A percentile compares a stretch with the other conserved stretches of the same genome.
phyloP scores from a whole-genome alignment of 179 eudicot genomes.

The Patellifolia procumbens region DNA sequence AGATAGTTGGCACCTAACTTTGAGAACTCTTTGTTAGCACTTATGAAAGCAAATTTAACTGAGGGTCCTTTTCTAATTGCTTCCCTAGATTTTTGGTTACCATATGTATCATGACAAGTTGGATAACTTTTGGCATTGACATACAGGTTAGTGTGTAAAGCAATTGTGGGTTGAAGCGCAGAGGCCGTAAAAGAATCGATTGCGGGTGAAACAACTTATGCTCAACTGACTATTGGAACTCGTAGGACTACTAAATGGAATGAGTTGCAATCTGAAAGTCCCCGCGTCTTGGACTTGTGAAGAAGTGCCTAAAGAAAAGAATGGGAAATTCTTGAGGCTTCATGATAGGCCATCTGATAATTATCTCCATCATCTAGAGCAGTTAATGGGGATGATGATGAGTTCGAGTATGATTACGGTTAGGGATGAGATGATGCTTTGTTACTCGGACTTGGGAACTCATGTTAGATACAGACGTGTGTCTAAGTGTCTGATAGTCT shows the following conservation, averaged over 20 bases:
- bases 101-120: background rate
- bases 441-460: background rate
- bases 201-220: slow-evolving; percentile 5
- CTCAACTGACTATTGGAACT: background rate
- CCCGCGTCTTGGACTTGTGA: background rate
- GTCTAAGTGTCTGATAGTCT: no score
- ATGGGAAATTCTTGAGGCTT: background rate
- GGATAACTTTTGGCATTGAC: slow-evolving; percentile 1
- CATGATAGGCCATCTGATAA: background rate
- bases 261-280: slow-evolving; percentile 5
- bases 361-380: background rate
- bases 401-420: background rate
- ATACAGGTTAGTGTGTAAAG: slow-evolving; percentile 8
- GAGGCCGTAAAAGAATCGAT: background rate
- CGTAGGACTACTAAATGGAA: background rate
- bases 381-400: background rate
- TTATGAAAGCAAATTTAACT: slow-evolving; percentile 11
- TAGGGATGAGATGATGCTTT: background rate
- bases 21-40: slow-evolving; percentile 8
- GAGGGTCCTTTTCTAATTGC: slow-evolving; percentile 5
- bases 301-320: background rate
- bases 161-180: background rate
- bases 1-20: slow-evolving; percentile 8
- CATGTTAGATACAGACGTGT: no score
- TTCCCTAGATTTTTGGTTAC: slow-evolving; percentile 5